Evolutionary conservation across 2,329 filamentous ascomycete species (phyloP), one percentile per base, ranked within the genome.

Genomic region (Nigrograna mackinnonii): DNA sequence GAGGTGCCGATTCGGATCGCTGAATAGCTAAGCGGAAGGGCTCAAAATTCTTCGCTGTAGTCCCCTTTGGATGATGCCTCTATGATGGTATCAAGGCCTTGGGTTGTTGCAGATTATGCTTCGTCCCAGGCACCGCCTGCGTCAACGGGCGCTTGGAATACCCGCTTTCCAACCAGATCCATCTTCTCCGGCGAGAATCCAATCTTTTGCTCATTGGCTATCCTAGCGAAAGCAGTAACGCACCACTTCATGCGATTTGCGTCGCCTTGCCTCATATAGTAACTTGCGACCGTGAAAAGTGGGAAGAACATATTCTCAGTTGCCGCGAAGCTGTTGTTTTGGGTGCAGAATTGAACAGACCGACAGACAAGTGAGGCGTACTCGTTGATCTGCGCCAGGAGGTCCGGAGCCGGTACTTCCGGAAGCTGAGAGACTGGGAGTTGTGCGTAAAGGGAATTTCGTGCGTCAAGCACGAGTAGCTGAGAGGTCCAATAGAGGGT

Each of bases 251-350:
- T 39, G 4, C 54, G 26, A 3, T 49, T 44, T 7, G 41, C 44
- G 33, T 57, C 54, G 6, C 46, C 46, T 6, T 38, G 26, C 14
- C 48, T 38, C 30, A 22, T 31, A 35, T 57, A 57, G 34, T 44
- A 54, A 14, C 33, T 22, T 4, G 44, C 34, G 3, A 50, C 47
- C 2, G 48, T 37, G 19, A 19, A 38, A 3, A 58, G 42, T 3
- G 55, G 55, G 11, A 56, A 11, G n/a, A 53, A 44, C 35, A 56
- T 50, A 20, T 50, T 53, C 38, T 58, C 55, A 9, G 47, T 35
- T 2, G 49, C 35, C n/a, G 53, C 52, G 32, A 46, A 56, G 6
- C 43, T 46, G 6, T 41, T 49, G 20, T 44, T 42, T 5, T 40
- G 26, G 1, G 50, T 47, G 33, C 52, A 53, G 35, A 46, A 58